These are phyloP conservation scores for Trichoderma atroviride DNA, from an alignment of 2,329 filamentous ascomycete genomes.

Conservation along the genomic window DNA sequence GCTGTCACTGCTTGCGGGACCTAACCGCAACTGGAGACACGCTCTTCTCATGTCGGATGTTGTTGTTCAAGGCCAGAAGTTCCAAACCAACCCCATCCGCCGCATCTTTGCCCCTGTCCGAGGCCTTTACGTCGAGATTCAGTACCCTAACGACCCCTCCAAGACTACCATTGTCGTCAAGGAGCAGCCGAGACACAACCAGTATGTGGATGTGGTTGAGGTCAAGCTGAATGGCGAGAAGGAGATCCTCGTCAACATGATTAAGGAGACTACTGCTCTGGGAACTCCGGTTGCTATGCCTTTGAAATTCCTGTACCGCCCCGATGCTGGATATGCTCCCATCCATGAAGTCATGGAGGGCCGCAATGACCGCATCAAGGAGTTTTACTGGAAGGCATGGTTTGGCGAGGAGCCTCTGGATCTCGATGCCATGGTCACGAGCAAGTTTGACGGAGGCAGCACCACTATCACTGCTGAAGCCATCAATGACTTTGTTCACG, in stretches of 20 bases:
- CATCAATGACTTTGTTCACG: conserved; percentile 98
- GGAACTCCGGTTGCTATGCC: conserved; percentile 80
- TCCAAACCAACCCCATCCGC: conserved; percentile 94
- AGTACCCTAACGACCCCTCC: conserved; percentile 75
- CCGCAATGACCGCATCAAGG: conserved; percentile 97
- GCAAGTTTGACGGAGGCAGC: conserved; percentile 86
- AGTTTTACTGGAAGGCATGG: conserved; percentile 99
- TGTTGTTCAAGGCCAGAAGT: conserved; percentile 92
- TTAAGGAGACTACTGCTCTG: conserved; percentile 88
- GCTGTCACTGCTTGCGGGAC: conserved; percentile 85
- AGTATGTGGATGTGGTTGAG: conserved; percentile 86
- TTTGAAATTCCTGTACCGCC: conserved; percentile 89
- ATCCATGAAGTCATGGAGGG: conserved; percentile 95
- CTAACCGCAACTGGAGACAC: conserved; percentile 87
- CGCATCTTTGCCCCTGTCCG: conserved; percentile 85
- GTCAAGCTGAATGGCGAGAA: conserved; percentile 74
- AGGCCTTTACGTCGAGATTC: conserved; percentile 87
- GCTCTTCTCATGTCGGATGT: conserved; percentile 93
- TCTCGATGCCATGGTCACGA: conserved; percentile 81
- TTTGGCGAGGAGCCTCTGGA: conserved; percentile 85
- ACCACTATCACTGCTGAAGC: conserved; percentile 86
- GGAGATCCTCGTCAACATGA: conserved; percentile 85
- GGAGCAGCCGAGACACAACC: conserved; percentile 83
- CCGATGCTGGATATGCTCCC: conserved; percentile 94
- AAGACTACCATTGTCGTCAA: conserved; percentile 85